These are phyloP conservation scores for Lablab purpureus DNA, from an alignment of 306 rosid genomes.

Conservation along the genomic window DNA sequence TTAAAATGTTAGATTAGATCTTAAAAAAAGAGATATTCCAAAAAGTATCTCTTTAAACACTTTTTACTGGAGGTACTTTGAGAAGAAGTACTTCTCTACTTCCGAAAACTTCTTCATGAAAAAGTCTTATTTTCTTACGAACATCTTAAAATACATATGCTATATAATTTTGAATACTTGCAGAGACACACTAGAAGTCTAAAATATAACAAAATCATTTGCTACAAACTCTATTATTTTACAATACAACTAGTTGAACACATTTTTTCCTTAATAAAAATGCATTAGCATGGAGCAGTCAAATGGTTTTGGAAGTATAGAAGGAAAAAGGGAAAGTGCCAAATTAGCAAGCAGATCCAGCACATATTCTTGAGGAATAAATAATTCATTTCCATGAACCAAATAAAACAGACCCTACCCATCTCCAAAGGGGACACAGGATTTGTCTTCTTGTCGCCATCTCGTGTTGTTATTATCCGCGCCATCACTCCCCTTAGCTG, in stretches of 20 bases:
- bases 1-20: no score
- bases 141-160: background rate
- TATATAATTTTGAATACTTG: background rate
- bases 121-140: background rate
- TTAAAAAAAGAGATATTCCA: no score
- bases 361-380: constrained; percentile 4
- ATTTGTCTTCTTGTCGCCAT: background rate
- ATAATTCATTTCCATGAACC: background rate
- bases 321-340: background rate
- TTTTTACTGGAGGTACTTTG: background rate
- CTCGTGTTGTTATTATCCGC: background rate
- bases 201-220: background rate
- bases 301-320: background rate
- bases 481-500: constrained; percentile 28
- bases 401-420: background rate
- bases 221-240: background rate
- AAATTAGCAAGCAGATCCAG: background rate
- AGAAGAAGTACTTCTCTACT: background rate
- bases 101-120: background rate
- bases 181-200: no score
- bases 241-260: background rate
- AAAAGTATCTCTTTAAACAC: no score
- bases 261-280: background rate
- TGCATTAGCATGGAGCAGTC: background rate
- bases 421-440: background rate